These are phyloP conservation scores for Calocybe indica DNA, from an alignment of 768 basidiomycete species.

Conservation along the genomic window DNA sequence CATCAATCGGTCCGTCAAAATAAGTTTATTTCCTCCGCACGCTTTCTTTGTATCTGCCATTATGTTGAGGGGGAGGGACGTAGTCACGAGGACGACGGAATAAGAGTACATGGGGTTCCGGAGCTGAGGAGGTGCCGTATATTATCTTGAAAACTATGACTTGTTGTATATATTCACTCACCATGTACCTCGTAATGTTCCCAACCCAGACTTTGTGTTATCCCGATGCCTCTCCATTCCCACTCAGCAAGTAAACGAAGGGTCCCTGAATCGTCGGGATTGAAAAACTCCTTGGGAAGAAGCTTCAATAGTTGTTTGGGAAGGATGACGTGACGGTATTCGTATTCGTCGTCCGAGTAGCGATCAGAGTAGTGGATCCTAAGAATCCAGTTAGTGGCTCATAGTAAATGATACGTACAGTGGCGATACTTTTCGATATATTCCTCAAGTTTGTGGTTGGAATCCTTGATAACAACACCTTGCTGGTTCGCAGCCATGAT, in stretches of 20 bases:
- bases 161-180: conserved; percentile 13
- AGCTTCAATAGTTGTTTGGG: conserved; percentile 93
- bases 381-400: conserved; percentile 12
- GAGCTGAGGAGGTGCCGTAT: conserved; percentile 40
- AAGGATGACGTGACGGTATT: conserved; percentile 96
- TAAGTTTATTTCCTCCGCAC: conserved; percentile 34
- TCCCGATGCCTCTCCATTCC: conserved; percentile 96
- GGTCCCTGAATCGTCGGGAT: conserved; percentile 65
- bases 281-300: conserved; percentile 84
- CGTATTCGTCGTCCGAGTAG: conserved; percentile 87
- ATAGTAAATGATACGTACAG: conserved; percentile 4
- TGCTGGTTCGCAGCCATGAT: too few species aligned
- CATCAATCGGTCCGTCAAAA: neutral
- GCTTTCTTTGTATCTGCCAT: conserved; percentile 27
- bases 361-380: conserved; percentile 91
- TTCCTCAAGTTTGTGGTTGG: conserved; percentile 57
- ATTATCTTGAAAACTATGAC: too few species aligned
- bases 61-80: conserved; percentile 44
- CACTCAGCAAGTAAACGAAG: conserved; percentile 78
- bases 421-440: conserved; percentile 65
- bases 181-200: conserved; percentile 98
- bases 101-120: conserved; percentile 90
- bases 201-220: conserved; percentile 95
- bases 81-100: conserved; percentile 81
- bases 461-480: conserved; percentile 21